Evolutionary conservation across 2,329 filamentous ascomycete species (phyloP).

Genomic region (Fusarium pseudonygamai): DNA sequence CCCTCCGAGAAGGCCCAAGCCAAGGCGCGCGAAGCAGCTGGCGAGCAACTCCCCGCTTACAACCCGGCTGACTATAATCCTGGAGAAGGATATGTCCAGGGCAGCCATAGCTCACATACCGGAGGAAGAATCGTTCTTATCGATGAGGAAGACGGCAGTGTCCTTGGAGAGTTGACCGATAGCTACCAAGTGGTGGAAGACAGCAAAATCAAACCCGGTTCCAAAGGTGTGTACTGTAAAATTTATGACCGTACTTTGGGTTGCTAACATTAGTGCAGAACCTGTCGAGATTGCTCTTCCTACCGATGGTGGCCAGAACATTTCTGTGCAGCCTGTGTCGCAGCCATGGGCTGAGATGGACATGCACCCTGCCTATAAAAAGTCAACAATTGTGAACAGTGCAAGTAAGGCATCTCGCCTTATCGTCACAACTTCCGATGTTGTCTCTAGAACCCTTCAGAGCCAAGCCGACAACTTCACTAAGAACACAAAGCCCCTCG

Average conservation of each 20-base stretch:
- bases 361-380: slow-evolving; percentile 90
- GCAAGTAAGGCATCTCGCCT: slow-evolving; percentile 89
- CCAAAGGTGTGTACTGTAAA: slow-evolving; percentile 73
- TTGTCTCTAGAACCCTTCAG: slow-evolving; percentile 80
- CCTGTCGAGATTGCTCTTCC: slow-evolving; percentile 84
- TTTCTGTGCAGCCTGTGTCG: slow-evolving; percentile 71
- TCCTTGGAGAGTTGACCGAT: slow-evolving; percentile 90
- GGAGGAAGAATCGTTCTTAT: slow-evolving; percentile 86
- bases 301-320: slow-evolving; percentile 70
- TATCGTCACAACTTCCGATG: slow-evolving; percentile 86
- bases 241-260: neutral
- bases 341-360: slow-evolving; percentile 79
- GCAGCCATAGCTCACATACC: slow-evolving; percentile 62
- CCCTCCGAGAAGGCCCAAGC: slow-evolving; percentile 48
- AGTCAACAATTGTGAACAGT: slow-evolving; percentile 85
- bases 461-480: slow-evolving; percentile 83
- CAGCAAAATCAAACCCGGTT: slow-evolving; percentile 79
- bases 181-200: slow-evolving; percentile 85
- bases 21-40: slow-evolving; percentile 53
- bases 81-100: slow-evolving; percentile 79
- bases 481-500: slow-evolving; percentile 78
- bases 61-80: slow-evolving; percentile 84
- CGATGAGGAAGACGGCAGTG: slow-evolving; percentile 94
- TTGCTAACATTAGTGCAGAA: slow-evolving; percentile 53
- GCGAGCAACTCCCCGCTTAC: slow-evolving; percentile 69